Evolutionary conservation across 768 basidiomycete genomes (phyloP), one percentile per base, ranked within the genome.

Genomic region (Neoboletus magnificus): DNA sequence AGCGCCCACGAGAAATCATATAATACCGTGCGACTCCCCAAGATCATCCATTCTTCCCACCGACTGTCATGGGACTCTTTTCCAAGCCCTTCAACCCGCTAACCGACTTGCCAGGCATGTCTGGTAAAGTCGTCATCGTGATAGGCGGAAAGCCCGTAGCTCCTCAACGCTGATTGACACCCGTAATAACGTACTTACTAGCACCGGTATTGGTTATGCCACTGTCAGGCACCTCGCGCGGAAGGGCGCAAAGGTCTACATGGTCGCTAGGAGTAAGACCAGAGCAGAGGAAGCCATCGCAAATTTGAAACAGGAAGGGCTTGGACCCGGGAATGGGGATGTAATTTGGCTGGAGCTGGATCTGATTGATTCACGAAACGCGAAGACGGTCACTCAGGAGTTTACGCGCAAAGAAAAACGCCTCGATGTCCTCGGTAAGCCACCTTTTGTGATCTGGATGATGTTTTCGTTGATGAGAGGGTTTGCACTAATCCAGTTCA

Each of bases 171-270:
- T 4, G 3, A 5, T 22, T 27, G 27, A 27, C 11, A 4, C 10
- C 7, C 16, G 11, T 37, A 6, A n/a, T 16, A 16, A 44, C 10
- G 8, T 22, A 8, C 8, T 42, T 10, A 9, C 22, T 32, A 81
- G 79, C 5, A 16, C 35, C 16, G 35, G 35, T 36, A 36, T 36
- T 18, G 35, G 35, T 0, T 79, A 75, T 57, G 74, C 74, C 0
- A 83, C 80, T 0, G 76, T 82, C 20, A 73, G 75, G 48, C 76
- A 78, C 57, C 77, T 87, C 20, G 81, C 77, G 0, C 72, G 74
- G 10, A 73, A 70, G 9, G 82, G 84, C 18, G 83, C 83, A 5
- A 85, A 80, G 60, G 80, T 85, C 8, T 85, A 85, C 59, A 74
- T 86, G 57, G 81, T 76, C 0, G 78, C 81, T 8, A 76, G 83